A percentile compares a stretch with the other conserved stretches of the same genome.
Evolutionary conservation across 257 asterid species (phyloP).

Genomic region (Osmanthus fragrans): DNA sequence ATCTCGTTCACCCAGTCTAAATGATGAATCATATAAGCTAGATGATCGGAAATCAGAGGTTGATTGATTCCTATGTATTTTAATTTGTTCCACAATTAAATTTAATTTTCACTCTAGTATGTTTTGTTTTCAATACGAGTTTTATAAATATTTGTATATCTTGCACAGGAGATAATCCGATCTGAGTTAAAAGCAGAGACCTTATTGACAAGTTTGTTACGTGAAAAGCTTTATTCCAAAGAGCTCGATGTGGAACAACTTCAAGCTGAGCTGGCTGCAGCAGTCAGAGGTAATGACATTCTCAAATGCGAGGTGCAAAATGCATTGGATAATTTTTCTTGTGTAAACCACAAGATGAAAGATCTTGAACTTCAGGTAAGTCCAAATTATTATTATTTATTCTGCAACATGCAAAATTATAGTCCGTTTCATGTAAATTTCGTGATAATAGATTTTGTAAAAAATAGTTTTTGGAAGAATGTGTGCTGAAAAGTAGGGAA

Average conservation of each 20-base stretch:
- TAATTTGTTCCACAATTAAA: background rate
- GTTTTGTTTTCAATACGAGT: conserved; percentile 2
- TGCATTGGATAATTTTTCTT: conserved; percentile 76
- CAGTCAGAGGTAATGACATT: conserved; percentile 74
- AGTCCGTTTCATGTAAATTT: too few species aligned
- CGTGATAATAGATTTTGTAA: too few species aligned
- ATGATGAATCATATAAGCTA: conserved; percentile 33
- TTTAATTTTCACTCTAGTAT: background rate
- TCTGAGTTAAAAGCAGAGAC: conserved; percentile 83
- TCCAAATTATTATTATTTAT: conserved; percentile 1
- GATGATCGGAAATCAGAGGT: conserved; percentile 59
- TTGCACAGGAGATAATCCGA: conserved; percentile 54
- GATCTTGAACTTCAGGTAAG: conserved; percentile 86
- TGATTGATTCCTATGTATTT: conserved; percentile 8
- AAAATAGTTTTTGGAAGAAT: too few species aligned
- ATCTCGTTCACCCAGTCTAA: conserved; percentile 23
- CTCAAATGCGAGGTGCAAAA: conserved; percentile 85
- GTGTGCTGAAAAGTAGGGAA: too few species aligned
- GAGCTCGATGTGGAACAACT: conserved; percentile 82
- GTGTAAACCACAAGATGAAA: conserved; percentile 74
- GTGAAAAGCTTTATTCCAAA: conserved; percentile 83
- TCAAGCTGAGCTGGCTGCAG: conserved; percentile 92
- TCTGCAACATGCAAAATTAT: background rate
- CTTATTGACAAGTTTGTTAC: conserved; percentile 68
- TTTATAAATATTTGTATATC: conserved; percentile 17